Conservation (phyloP, 768 basidiomycete species). For the Plicaturopsis crispa region DNA sequence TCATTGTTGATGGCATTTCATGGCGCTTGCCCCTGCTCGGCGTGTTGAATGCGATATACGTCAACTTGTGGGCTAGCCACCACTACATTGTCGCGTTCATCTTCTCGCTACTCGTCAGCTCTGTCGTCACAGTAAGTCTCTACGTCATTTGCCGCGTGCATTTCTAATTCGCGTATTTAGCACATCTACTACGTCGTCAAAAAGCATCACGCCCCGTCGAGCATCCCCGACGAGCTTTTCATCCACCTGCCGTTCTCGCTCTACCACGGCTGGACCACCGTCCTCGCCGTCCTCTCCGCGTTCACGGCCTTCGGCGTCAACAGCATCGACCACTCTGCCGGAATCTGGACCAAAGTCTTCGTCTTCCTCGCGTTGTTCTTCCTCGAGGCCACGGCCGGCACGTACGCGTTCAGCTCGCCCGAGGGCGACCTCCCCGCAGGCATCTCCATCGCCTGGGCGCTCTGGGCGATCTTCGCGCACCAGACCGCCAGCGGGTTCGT, state of each 20-base stretch:
- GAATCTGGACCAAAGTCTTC: conserved; percentile 90
- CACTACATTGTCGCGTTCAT: conserved; percentile 81
- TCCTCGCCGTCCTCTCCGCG: conserved; percentile 71
- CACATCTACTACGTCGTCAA: conserved; percentile 96
- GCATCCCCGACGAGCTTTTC: conserved; percentile 72
- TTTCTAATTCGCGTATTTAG: conserved; percentile 28
- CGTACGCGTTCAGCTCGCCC: conserved; percentile 85
- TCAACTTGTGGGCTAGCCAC: conserved; percentile 76
- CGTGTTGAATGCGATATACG: conserved; percentile 82
- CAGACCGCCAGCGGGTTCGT: conserved; percentile 66
- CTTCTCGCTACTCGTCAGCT: conserved; percentile 82
- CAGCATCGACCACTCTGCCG: conserved; percentile 52
- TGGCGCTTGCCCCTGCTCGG: conserved; percentile 91
- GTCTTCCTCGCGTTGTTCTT: conserved; percentile 94
- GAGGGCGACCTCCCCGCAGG: conserved; percentile 93
- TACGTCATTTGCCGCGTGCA: conserved; percentile 19
- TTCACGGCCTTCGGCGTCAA: conserved; percentile 89
- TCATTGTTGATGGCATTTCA: conserved; percentile 79
- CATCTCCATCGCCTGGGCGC: conserved; percentile 86
- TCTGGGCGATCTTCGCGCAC: conserved; percentile 87
- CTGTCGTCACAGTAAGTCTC: conserved; percentile 41
- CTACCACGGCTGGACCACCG: conserved; percentile 90
- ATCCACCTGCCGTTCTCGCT: conserved; percentile 95
- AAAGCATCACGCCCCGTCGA: conserved; percentile 68
- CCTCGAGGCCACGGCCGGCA: conserved; percentile 87